phyloP scores from a whole-genome alignment of 2,329 filamentous ascomycete genomes.

The Conoideocrella luteorostrata region DNA sequence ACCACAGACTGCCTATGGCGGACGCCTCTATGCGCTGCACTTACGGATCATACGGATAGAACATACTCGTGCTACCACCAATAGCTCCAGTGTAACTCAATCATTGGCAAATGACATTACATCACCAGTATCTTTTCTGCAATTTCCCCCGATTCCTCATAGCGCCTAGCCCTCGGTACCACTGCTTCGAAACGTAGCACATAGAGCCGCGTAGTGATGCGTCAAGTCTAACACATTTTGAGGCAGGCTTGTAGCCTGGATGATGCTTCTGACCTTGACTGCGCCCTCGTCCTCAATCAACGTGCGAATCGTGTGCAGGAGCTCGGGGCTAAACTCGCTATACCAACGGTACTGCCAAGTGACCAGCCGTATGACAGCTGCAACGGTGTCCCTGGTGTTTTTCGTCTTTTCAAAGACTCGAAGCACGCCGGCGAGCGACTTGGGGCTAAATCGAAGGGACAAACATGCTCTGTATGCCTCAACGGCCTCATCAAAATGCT shows the following conservation, averaged over 20 bases:
- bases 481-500: slow-evolving; percentile 84
- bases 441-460: slow-evolving; percentile 83
- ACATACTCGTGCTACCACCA: no score
- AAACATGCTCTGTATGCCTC: slow-evolving; percentile 91
- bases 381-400: slow-evolving; percentile 74
- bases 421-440: slow-evolving; percentile 80
- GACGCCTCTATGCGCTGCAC: no score
- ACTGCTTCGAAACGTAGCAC: slow-evolving; percentile 89
- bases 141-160: neutral
- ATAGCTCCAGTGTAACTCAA: no score
- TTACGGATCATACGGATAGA: no score
- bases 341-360: slow-evolving; percentile 99
- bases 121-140: neutral
- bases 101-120: neutral
- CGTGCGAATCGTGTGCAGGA: slow-evolving; percentile 81
- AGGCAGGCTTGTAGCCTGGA: slow-evolving; percentile 89
- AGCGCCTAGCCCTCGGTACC: slow-evolving; percentile 68
- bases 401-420: slow-evolving; percentile 70
- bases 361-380: slow-evolving; percentile 81
- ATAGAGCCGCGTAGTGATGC: slow-evolving; percentile 91
- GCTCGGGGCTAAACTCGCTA: slow-evolving; percentile 92
- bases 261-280: slow-evolving; percentile 93
- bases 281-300: slow-evolving; percentile 97
- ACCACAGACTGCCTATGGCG: no score
- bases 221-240: slow-evolving; percentile 91